A percentile compares a stretch with the other conserved stretches of the same genome.
These are phyloP conservation scores for Aspergillus vadensis DNA, from an alignment of 2,329 filamentous ascomycete genomes.

Conservation along the genomic window DNA sequence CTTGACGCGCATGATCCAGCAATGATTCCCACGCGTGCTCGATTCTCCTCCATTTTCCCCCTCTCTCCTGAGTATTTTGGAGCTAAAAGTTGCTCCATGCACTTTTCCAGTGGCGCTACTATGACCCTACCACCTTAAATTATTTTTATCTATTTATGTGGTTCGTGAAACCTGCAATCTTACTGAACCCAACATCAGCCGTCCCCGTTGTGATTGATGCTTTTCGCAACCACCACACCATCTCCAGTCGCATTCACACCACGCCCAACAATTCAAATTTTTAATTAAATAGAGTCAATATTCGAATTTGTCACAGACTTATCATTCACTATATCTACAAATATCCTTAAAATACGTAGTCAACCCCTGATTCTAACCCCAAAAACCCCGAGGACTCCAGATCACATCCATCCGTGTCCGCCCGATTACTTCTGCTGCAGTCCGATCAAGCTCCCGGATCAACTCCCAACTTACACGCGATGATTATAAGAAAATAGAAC, in stretches of 20 bases:
- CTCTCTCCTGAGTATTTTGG: neutral
- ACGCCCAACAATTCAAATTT: neutral
- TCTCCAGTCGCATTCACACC: neutral
- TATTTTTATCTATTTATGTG: neutral
- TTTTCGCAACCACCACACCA: constrained; percentile 6
- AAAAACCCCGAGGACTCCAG: neutral
- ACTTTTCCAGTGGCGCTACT: neutral
- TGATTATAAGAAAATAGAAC: constrained; percentile 2
- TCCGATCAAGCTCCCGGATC: constrained; percentile 23
- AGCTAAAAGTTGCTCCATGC: neutral
- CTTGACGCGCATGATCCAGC: constrained; percentile 14
- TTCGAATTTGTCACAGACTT: neutral
- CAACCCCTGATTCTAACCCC: neutral
- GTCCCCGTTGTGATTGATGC: constrained; percentile 2
- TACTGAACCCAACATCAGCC: neutral
- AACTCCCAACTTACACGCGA: constrained; percentile 15
- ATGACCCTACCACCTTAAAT: neutral
- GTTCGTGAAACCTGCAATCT: neutral
- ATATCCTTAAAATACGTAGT: neutral
- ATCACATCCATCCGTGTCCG: neutral
- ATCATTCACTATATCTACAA: neutral
- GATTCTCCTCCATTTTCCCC: constrained; percentile 1
- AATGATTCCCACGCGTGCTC: constrained; percentile 11
- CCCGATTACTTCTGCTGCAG: constrained; percentile 14
- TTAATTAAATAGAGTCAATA: neutral